phyloP scores from a whole-genome alignment of 225 moss, liverwort and hornwort species.

The Marchantia paleacea region DNA sequence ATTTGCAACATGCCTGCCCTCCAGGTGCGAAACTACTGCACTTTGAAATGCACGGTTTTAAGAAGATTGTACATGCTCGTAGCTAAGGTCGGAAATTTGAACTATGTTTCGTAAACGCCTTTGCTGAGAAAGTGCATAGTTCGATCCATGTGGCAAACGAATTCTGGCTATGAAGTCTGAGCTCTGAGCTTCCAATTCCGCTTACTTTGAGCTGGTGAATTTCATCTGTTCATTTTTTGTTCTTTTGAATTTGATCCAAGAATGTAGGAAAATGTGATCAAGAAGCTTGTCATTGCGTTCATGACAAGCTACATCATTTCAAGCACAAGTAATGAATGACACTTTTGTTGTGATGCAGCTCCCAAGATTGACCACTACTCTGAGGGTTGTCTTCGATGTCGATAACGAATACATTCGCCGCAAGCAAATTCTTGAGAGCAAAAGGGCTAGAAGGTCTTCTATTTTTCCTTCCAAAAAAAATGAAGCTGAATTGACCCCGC shows the following conservation, averaged over 20 bases:
- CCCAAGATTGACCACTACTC: slow-evolving; percentile 42
- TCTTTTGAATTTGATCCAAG: not conserved
- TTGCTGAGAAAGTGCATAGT: not conserved
- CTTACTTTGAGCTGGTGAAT: not conserved
- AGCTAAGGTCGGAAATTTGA: no score
- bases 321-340: not conserved
- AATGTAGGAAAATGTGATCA: not conserved
- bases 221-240: not conserved
- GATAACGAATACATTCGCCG: slow-evolving; percentile 43
- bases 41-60: not conserved
- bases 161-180: not conserved
- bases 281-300: not conserved
- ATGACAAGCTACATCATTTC: not conserved
- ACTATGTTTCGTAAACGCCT: not conserved
- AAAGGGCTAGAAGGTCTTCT: slow-evolving; percentile 35
- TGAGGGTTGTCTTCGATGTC: slow-evolving; percentile 36
- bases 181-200: not conserved
- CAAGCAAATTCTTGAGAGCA: slow-evolving; percentile 33
- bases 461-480: not conserved
- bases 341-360: slow-evolving; percentile 23
- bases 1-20: not conserved
- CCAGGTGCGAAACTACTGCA: not conserved
- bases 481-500: not conserved
- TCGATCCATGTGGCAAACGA: not conserved
- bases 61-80: not conserved